Evolutionary conservation across 495 filamentous ascomycete genomes (phyloP), one percentile per base, ranked within the genome.

Genomic region (Daldinia bambusicola): DNA sequence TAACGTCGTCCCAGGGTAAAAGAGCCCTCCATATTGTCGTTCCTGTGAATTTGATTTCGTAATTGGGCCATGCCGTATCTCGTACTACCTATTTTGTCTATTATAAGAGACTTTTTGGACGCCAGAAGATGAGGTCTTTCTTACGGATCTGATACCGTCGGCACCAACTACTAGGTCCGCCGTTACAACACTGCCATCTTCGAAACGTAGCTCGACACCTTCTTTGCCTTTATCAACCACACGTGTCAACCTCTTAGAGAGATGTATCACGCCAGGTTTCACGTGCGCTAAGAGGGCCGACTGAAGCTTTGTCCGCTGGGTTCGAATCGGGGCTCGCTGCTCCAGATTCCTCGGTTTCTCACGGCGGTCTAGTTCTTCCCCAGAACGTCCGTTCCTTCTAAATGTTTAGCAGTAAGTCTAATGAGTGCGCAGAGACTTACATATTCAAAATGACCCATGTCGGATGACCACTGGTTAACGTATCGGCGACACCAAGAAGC

Each of bases 81-180:
- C 75, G 30, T 32, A 73, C 71, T 4, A 75, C 75, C 73, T 77
- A 22, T 55, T 55, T 56, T 55, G 13, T n/a, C 20, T n/a, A 30
- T 4, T 36, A 43, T 67, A 45, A 70, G 60, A 13, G 38, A 22
- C 43, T 60, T 63, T 30, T 32, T n/a, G 26, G 37, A 32, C 71
- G 50, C 71, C 64, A 32, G 50, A 41, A 0, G 48, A 41, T 63
- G 22, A 16, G 32, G 10, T 10, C 50, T 45, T 50, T 36, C 71
- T 37, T 57, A 87, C 84, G 2, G 84, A 87, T 66, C 82, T 78
- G 57, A 87, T 84, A 12, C 84, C 84, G 72, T 87, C 85, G 18
- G 80, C 85, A 6, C 83, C 84, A n/a, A 86, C 76, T 6, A 86
- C 80, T 6, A 87, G 67, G 77, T 87, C 84, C 6, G 81, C 82